Evolutionary conservation across 257 asterid species (phyloP).

Genomic region (Primulina huaijiensis): DNA sequence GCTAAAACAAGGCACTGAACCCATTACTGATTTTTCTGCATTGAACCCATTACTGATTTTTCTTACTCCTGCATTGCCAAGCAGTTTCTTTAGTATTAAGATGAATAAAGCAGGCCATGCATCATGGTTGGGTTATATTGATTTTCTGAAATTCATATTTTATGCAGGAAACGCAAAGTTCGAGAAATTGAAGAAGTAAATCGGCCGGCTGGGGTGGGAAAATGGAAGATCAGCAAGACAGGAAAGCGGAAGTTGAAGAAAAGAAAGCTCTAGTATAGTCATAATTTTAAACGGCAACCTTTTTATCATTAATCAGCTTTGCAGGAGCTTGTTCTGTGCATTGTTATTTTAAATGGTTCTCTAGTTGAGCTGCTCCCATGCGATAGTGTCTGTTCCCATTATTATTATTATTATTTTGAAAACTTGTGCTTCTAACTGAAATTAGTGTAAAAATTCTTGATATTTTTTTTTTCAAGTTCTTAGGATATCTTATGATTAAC

Average conservation of each 20-base stretch:
- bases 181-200: constrained; percentile 73
- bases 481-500: too few relatives aligned
- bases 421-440: too few relatives aligned
- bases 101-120: constrained; percentile 12
- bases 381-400: background rate
- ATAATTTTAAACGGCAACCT: background rate
- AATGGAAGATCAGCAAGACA: constrained; percentile 60
- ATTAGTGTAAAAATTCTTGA: too few relatives aligned
- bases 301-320: background rate
- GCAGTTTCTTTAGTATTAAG: background rate
- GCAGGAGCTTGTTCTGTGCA: background rate
- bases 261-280: constrained; percentile 30
- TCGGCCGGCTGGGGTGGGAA: constrained; percentile 68
- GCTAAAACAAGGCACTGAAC: background rate
- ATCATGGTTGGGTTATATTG: background rate
- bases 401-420: too few relatives aligned
- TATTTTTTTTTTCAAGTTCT: too few relatives aligned
- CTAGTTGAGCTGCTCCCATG: background rate
- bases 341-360: background rate
- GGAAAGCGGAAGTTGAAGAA: constrained; percentile 47
- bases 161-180: constrained; percentile 84
- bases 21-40: background rate
- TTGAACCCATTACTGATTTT: background rate
- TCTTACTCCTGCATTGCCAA: background rate
- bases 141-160: constrained; percentile 7